Percentiles rank a stretch among this genome's conserved stretches.
phyloP scores from a whole-genome alignment of 805 yeast genomes.

The Pichia exigua region DNA sequence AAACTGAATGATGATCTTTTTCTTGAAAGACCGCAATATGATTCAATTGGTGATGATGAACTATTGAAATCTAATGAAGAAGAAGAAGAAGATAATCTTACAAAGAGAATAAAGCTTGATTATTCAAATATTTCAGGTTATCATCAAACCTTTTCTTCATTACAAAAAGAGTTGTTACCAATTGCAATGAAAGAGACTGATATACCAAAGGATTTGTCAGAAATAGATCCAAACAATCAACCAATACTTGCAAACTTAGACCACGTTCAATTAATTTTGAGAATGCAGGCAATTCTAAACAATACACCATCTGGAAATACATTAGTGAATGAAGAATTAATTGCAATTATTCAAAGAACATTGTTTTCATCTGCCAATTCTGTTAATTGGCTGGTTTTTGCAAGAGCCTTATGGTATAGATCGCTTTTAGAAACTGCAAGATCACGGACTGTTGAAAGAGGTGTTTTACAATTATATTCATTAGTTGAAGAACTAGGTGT shows the following conservation, averaged over 20 bases:
- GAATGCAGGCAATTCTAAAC: conserved; percentile 54
- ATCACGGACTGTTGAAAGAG: conserved; percentile 87
- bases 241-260: conserved; percentile 68
- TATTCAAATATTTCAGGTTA: conserved; percentile 13
- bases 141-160: conserved; percentile 12
- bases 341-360: conserved; percentile 67
- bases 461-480: conserved; percentile 86
- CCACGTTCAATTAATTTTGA: conserved; percentile 61
- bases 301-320: conserved; percentile 66
- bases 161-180: conserved; percentile 44
- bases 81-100: conserved; percentile 20
- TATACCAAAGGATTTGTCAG: conserved; percentile 47
- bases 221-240: conserved; percentile 73
- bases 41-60: conserved; percentile 45
- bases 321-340: conserved; percentile 74
- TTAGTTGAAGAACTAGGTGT: conserved; percentile 82
- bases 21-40: conserved; percentile 67
- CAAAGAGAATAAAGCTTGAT: conserved; percentile 38
- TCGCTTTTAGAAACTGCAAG: conserved; percentile 73
- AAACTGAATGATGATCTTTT: conserved; percentile 68
- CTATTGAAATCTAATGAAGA: conserved; percentile 22
- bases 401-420: conserved; percentile 84
- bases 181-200: conserved; percentile 53
- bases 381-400: conserved; percentile 69
- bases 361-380: conserved; percentile 41